Evolutionary conservation across 2,329 filamentous ascomycete species (phyloP), one percentile per base, ranked within the genome.

Genomic region (Colletotrichum ledebouriae): DNA sequence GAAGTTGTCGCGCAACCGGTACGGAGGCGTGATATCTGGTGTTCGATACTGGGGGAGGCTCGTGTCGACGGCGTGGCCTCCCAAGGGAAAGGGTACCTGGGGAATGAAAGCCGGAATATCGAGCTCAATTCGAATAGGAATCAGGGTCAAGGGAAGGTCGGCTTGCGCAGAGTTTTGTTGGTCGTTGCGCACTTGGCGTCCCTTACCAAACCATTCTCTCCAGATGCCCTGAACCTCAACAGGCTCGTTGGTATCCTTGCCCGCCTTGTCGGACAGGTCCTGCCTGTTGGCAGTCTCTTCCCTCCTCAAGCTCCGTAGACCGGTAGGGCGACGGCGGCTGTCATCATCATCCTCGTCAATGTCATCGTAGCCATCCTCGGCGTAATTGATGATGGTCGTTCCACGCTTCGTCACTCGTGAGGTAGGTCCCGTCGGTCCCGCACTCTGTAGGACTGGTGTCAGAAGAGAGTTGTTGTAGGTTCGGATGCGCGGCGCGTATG

Each of bases 301-400:
- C 73, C 92, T 89, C 75, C 94, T 89, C 75, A 94, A 80, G 75
- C 92, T 98, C 73, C 94, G 90, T 78, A 98, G 78, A 5, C 94
- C 94, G 0, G 94, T 97, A 12, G 93, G 92, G 2, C 91, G 90
- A 71, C 95, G 90, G 71, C 93, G 88, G 68, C 88, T 85, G 63
- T 93, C 91, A 71, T 94, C 92, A 57, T 92, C 90, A 71, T 94
- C 92, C 63, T 90, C 87, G 42, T 89, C 87, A 65, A 88, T 79
- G 75, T 95, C 94, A 72, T 98, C 95, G 76, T 91, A 97, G 53
- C 94, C 94, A 78, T 98, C 95, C 78, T 99, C 96, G 25, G 96
- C 95, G 77, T 99, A 99, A 82, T 98, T 99, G 81, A 98, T 96
- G 71, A 95, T 93, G 39, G 93, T 96, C 2, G 96, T 98, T 66